phyloP scores from a whole-genome alignment of 371 early-diverging fungal species.

The Circinella umbellata region DNA sequence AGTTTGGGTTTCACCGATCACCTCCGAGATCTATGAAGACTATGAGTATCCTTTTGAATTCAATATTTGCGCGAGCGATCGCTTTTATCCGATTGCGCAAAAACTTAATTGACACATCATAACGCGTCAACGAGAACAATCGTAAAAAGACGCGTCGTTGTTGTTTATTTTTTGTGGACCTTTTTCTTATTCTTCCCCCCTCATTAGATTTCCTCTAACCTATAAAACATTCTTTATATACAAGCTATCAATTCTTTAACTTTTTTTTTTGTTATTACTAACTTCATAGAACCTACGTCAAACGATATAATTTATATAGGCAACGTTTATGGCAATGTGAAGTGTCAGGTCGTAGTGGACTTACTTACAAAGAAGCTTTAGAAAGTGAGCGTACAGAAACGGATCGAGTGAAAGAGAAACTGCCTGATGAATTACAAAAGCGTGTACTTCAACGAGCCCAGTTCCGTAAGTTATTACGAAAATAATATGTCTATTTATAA shows the following conservation, averaged over 20 bases:
- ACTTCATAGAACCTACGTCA: conserved; percentile 70
- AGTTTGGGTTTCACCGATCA: conserved; percentile 80
- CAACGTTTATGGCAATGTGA: conserved; percentile 83
- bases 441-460: conserved; percentile 69
- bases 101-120: not conserved
- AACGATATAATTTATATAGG: conserved; percentile 69
- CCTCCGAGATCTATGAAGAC: conserved; percentile 81
- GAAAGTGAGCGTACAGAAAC: conserved; percentile 72
- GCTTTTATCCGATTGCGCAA: conserved; percentile 10
- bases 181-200: too few species aligned
- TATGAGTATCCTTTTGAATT: conserved; percentile 28
- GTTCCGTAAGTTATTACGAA: conserved; percentile 56
- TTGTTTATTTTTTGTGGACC: too few species aligned
- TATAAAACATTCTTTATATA: conserved; percentile 1
- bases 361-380: conserved; percentile 84
- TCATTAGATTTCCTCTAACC: not conserved
- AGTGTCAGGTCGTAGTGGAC: conserved; percentile 70
- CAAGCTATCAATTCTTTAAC: not conserved
- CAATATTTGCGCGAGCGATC: not conserved
- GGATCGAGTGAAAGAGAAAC: conserved; percentile 59
- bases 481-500: too few species aligned
- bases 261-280: conserved; percentile 8
- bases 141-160: not conserved
- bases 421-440: conserved; percentile 71
- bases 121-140: not conserved